Evolutionary conservation across 768 basidiomycete genomes (phyloP).

Genomic region (Tulasnella sp.): DNA sequence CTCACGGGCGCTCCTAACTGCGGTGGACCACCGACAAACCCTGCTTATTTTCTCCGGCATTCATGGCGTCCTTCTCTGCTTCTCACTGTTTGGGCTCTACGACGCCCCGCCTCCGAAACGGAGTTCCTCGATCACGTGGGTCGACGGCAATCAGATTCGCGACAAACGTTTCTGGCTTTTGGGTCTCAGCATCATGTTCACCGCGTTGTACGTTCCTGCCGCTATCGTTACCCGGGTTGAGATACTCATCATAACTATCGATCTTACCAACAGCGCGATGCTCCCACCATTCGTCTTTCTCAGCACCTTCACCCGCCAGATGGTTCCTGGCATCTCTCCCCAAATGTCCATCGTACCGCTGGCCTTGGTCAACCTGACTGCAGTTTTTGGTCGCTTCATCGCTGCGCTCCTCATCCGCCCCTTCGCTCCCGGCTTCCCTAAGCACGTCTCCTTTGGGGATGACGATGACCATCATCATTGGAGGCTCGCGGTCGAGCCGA

Average conservation of each 20-base stretch:
- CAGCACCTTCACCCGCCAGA: background rate
- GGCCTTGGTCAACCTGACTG: background rate
- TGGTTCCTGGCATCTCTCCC: background rate
- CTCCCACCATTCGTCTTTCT: slow-evolving; percentile 15
- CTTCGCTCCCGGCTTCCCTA: background rate
- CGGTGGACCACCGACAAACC: slow-evolving; percentile 32
- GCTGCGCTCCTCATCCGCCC: background rate
- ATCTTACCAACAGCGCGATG: background rate
- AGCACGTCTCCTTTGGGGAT: background rate
- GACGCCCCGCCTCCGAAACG: slow-evolving; percentile 29
- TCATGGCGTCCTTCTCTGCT: slow-evolving; percentile 33
- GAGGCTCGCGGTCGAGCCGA: background rate
- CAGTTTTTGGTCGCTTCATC: background rate
- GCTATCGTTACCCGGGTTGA: no score
- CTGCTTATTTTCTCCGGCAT: slow-evolving; percentile 34
- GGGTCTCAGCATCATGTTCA: slow-evolving; percentile 36
- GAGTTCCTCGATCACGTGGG: slow-evolving; percentile 8
- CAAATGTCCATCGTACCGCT: slow-evolving; percentile 2
- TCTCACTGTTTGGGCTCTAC: slow-evolving; percentile 36
- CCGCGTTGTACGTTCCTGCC: slow-evolving; percentile 24
- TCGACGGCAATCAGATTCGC: slow-evolving; percentile 17
- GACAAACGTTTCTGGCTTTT: slow-evolving; percentile 37
- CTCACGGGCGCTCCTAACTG: slow-evolving; percentile 35
- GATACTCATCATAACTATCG: no score
- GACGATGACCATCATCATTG: background rate